A percentile compares a stretch with the other conserved stretches of the same genome.
Conservation (phyloP, 495 filamentous ascomycete genomes). For the Bombardia bombarda region DNA sequence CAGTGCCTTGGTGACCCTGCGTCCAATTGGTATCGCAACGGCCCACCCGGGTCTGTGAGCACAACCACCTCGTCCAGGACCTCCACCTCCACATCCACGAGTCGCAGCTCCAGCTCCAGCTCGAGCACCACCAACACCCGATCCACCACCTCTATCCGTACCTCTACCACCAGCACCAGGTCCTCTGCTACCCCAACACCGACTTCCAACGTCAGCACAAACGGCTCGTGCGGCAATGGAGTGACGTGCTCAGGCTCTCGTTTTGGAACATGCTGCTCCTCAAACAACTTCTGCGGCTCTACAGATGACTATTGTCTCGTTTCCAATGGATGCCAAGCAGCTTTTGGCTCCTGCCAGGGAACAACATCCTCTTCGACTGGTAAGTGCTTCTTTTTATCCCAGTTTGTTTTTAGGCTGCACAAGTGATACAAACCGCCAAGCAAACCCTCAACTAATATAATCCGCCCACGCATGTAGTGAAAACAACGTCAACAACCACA, state of each 20-base stretch:
- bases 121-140: not conserved
- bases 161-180: conserved; percentile 1
- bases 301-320: conserved; percentile 28
- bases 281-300: conserved; percentile 28
- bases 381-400: conserved; percentile 2
- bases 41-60: conserved; percentile 9
- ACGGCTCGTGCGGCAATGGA: conserved; percentile 36
- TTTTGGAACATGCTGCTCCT: conserved; percentile 36
- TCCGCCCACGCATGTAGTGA: not conserved
- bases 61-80: not conserved
- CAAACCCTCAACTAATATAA: not conserved
- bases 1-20: conserved; percentile 64
- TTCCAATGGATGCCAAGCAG: conserved; percentile 28
- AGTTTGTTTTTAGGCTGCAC: not conserved
- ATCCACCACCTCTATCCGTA: no score
- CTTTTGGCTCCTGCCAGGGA: conserved; percentile 27
- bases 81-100: not conserved
- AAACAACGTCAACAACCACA: not conserved
- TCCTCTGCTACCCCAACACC: conserved; percentile 3
- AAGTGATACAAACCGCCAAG: no score
- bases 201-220: conserved; percentile 8
- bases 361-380: not conserved
- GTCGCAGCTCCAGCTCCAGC: no score
- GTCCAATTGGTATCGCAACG: conserved; percentile 61
- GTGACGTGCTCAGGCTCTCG: conserved; percentile 32